Conservation (phyloP, 345 rosid genomes). For the Erucastrum elatum region DNA sequence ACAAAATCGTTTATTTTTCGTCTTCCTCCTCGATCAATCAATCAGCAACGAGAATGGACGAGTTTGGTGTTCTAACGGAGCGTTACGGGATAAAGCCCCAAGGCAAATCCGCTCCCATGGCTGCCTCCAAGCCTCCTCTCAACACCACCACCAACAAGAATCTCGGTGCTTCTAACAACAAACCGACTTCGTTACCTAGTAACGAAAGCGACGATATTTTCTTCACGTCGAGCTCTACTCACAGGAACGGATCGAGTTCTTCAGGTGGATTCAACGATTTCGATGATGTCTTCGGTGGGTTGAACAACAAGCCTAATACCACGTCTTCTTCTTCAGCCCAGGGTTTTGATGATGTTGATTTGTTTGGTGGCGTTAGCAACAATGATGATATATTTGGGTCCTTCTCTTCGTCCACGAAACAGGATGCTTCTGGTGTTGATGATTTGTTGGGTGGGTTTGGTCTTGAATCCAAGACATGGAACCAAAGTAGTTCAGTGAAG, state of each 20-base stretch:
- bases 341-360: slow-evolving; percentile 45
- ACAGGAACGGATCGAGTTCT: slow-evolving; percentile 30
- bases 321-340: slow-evolving; percentile 38
- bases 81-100: slow-evolving; percentile 78
- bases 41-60: slow-evolving; percentile 38
- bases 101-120: slow-evolving; percentile 89
- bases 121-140: slow-evolving; percentile 52
- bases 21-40: too few relatives aligned
- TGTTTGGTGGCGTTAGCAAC: slow-evolving; percentile 59
- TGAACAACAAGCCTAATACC: slow-evolving; percentile 32
- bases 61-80: slow-evolving; percentile 81
- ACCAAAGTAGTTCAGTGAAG: slow-evolving; percentile 12
- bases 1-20: too few relatives aligned
- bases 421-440: slow-evolving; percentile 40
- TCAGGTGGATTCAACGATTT: slow-evolving; percentile 45
- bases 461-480: slow-evolving; percentile 32
- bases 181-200: too few relatives aligned
- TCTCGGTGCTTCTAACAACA: slow-evolving; percentile 1
- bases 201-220: slow-evolving; percentile 36
- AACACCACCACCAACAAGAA: slow-evolving; percentile 22
- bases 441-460: slow-evolving; percentile 57
- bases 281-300: slow-evolving; percentile 44
- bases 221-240: slow-evolving; percentile 31
- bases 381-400: slow-evolving; percentile 54
- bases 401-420: slow-evolving; percentile 47